phyloP scores from a whole-genome alignment of 2,329 filamentous ascomycete genomes.

The Fusarium aywerte region DNA sequence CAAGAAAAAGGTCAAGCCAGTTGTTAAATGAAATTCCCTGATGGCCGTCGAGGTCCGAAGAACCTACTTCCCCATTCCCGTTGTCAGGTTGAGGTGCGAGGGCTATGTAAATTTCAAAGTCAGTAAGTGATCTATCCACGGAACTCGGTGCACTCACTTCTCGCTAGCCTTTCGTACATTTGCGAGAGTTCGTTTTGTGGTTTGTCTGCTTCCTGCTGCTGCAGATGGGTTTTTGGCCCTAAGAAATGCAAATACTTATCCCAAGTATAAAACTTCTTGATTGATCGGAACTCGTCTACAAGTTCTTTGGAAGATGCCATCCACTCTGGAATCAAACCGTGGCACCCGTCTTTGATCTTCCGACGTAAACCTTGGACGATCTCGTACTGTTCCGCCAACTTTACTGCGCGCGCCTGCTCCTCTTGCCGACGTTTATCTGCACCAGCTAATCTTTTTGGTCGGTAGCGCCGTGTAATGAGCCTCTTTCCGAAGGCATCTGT shows the following conservation, averaged over 20 bases:
- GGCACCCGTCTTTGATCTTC: constrained; percentile 55
- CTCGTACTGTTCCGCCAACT: constrained; percentile 56
- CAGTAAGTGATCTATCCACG: background rate
- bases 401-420: constrained; percentile 56
- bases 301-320: constrained; percentile 69
- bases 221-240: constrained; percentile 50
- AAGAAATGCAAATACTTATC: constrained; percentile 72
- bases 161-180: constrained; percentile 66
- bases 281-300: constrained; percentile 71
- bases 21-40: constrained; percentile 82
- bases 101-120: constrained; percentile 42
- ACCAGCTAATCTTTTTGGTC: constrained; percentile 59
- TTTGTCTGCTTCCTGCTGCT: constrained; percentile 38
- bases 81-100: constrained; percentile 49
- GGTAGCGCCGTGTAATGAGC: constrained; percentile 54
- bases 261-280: constrained; percentile 73
- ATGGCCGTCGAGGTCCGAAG: constrained; percentile 61
- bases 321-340: constrained; percentile 62
- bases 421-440: constrained; percentile 58
- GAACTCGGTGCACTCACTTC: constrained; percentile 56
- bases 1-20: constrained; percentile 91
- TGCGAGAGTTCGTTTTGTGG: constrained; percentile 60
- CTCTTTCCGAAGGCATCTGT: constrained; percentile 31
- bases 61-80: constrained; percentile 40
- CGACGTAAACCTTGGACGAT: constrained; percentile 56